phyloP scores from a whole-genome alignment of 208 protist species.

The Leptomonas pyrrhocoris region DNA sequence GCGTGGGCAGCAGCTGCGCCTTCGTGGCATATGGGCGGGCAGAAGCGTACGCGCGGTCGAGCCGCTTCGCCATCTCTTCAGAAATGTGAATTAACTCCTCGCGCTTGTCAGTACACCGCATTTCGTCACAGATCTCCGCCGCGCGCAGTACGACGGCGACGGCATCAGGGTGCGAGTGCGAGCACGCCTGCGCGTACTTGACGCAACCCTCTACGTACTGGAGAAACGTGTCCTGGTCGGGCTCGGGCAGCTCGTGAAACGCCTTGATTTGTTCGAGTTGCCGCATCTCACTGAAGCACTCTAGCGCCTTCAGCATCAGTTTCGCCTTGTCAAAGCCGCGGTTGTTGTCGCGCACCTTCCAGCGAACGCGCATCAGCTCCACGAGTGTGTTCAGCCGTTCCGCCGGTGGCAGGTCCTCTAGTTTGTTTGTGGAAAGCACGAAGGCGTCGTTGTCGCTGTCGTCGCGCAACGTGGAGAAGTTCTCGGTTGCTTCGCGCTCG shows the following conservation, averaged over 20 bases:
- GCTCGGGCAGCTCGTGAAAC: slow-evolving; percentile 69
- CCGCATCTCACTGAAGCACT: slow-evolving; percentile 92
- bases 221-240: slow-evolving; percentile 87
- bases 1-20: slow-evolving; percentile 40
- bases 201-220: slow-evolving; percentile 84
- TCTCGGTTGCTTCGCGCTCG: slow-evolving; percentile 88
- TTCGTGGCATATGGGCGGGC: slow-evolving; percentile 56
- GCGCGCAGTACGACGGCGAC: slow-evolving; percentile 79
- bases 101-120: slow-evolving; percentile 81
- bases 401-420: slow-evolving; percentile 74
- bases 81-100: slow-evolving; percentile 86
- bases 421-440: slow-evolving; percentile 72
- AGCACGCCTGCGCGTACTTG: slow-evolving; percentile 73
- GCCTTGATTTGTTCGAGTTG: slow-evolving; percentile 52
- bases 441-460: slow-evolving; percentile 78
- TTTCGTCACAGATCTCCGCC: slow-evolving; percentile 89
- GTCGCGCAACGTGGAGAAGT: slow-evolving; percentile 73
- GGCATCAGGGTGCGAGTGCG: slow-evolving; percentile 85
- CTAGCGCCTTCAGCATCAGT: slow-evolving; percentile 75
- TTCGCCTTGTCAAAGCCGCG: slow-evolving; percentile 90
- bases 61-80: slow-evolving; percentile 62
- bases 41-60: slow-evolving; percentile 80
- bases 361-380: slow-evolving; percentile 68
- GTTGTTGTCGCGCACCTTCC: slow-evolving; percentile 83
- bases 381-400: slow-evolving; percentile 77